phyloP scores from a whole-genome alignment of 2,329 filamentous ascomycete species.

The Penicillium sp. region DNA sequence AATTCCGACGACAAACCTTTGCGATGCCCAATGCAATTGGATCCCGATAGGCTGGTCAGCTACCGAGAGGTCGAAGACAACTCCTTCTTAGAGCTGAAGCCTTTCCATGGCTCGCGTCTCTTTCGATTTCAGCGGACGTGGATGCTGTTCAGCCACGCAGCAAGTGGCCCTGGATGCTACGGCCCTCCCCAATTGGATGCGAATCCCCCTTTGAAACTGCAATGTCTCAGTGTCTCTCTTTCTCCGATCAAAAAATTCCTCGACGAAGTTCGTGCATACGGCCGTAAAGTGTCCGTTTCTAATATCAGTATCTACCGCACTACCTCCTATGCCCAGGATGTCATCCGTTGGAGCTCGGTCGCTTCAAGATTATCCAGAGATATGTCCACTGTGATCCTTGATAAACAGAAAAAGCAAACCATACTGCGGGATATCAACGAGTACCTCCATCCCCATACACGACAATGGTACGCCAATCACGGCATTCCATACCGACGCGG shows the following conservation, averaged over 20 bases:
- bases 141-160: constrained; percentile 15
- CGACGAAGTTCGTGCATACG: constrained; percentile 56
- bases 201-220: constrained; percentile 6
- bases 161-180: background rate
- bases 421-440: constrained; percentile 74
- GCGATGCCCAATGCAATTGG: background rate
- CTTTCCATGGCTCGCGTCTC: constrained; percentile 15
- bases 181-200: background rate
- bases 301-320: constrained; percentile 62
- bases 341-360: constrained; percentile 58
- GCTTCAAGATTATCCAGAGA: constrained; percentile 68
- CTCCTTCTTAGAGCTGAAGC: constrained; percentile 15
- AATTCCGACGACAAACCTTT: background rate
- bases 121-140: constrained; percentile 17
- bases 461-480: constrained; percentile 72
- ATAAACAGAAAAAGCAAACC: constrained; percentile 64
- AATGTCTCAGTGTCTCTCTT: constrained; percentile 16
- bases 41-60: background rate
- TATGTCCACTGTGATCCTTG: constrained; percentile 40
- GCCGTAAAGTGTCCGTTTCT: constrained; percentile 27
- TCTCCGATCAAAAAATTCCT: constrained; percentile 24
- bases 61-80: background rate
- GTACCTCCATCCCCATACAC: constrained; percentile 66
- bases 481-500: constrained; percentile 76
- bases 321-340: constrained; percentile 38